phyloP scores from a whole-genome alignment of 768 basidiomycete species.

The Tubosaeta sp. region DNA sequence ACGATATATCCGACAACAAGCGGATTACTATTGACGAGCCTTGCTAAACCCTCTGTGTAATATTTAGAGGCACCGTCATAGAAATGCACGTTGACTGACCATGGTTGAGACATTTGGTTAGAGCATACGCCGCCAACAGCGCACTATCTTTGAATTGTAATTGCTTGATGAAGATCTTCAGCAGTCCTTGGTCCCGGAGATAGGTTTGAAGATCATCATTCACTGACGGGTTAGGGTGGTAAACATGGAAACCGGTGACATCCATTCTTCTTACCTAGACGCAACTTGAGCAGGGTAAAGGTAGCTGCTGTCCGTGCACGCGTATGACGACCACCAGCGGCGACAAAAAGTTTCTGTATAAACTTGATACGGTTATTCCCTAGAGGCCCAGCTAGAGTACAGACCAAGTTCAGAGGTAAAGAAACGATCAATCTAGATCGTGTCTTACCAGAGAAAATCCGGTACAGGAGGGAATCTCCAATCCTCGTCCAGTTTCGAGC shows the following conservation, averaged over 20 bases:
- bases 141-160: conserved; percentile 12
- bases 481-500: conserved; percentile 13
- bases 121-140: conserved; percentile 14
- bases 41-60: neutral
- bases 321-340: conserved; percentile 1
- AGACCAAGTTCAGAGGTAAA: neutral
- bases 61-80: neutral
- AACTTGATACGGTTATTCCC: conserved; percentile 7
- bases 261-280: neutral
- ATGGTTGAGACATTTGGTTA: conserved; percentile 8
- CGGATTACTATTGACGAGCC: conserved; percentile 1
- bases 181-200: neutral
- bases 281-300: conserved; percentile 12
- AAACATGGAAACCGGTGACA: neutral
- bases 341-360: conserved; percentile 8
- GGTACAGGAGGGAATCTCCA: conserved; percentile 8
- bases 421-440: neutral
- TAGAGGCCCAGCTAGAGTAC: neutral
- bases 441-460: conserved; percentile 5
- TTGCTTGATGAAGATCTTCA: conserved; percentile 9
- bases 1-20: conserved; percentile 15
- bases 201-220: conserved; percentile 1
- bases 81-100: neutral
- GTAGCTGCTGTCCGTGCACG: conserved; percentile 13
- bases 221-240: neutral